Evolutionary conservation across 768 basidiomycete genomes (phyloP).

Genomic region (Lactarius hengduanensis): DNA sequence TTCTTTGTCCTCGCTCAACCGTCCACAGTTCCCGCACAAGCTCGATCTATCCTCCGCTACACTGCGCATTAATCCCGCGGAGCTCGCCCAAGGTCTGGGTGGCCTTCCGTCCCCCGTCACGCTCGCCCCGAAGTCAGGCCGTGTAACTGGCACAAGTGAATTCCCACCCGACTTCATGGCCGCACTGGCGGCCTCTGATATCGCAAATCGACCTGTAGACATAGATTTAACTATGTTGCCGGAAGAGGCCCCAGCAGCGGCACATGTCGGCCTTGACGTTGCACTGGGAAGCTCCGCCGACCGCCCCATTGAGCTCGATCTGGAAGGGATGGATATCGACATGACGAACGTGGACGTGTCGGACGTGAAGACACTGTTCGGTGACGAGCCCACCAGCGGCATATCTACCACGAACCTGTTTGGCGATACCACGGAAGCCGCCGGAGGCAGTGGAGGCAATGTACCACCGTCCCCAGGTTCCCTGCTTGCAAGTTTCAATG

Average conservation of each 20-base stretch:
- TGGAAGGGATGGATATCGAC: slow-evolving; percentile 67
- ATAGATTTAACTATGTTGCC: slow-evolving; percentile 53
- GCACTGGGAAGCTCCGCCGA: slow-evolving; percentile 64
- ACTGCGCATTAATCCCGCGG: slow-evolving; percentile 63
- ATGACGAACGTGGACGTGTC: slow-evolving; percentile 44
- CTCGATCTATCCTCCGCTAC: slow-evolving; percentile 76
- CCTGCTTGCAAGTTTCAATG: slow-evolving; percentile 23
- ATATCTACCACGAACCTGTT: slow-evolving; percentile 31
- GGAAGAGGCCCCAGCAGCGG: slow-evolving; percentile 30
- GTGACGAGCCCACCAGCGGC: slow-evolving; percentile 40
- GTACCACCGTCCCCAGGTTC: slow-evolving; percentile 32
- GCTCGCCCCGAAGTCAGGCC: slow-evolving; percentile 75
- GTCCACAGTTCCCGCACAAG: slow-evolving; percentile 67
- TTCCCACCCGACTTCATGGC: slow-evolving; percentile 62
- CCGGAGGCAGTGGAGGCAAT: slow-evolving; percentile 1
- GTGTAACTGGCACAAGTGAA: slow-evolving; percentile 46
- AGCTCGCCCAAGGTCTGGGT: slow-evolving; percentile 53
- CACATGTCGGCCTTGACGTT: slow-evolving; percentile 39
- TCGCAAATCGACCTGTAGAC: slow-evolving; percentile 40
- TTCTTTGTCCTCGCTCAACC: slow-evolving; percentile 75
- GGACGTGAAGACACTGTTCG: slow-evolving; percentile 43
- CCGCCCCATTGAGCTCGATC: slow-evolving; percentile 78
- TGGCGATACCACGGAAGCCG: slow-evolving; percentile 21
- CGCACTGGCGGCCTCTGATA: slow-evolving; percentile 43
- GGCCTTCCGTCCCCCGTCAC: slow-evolving; percentile 77